phyloP scores from a whole-genome alignment of 257 asterid species.

The Osmanthus fragrans region DNA sequence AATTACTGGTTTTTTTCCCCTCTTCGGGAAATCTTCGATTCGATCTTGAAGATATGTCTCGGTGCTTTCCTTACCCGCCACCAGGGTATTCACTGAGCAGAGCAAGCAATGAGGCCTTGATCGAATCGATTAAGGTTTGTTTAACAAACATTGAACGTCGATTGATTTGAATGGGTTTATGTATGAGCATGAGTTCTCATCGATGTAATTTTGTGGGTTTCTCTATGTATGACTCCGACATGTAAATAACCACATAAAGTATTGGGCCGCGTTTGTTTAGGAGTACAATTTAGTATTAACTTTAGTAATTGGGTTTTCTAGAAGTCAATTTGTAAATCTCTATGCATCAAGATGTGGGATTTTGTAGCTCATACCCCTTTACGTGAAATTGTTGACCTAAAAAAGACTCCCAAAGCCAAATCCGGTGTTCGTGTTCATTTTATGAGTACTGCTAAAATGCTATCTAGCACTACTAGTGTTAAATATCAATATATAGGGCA shows the following conservation, averaged over 20 bases:
- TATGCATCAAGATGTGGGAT: neutral
- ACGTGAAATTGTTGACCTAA: neutral
- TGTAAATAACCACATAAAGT: neutral
- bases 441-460: no score
- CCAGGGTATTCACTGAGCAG: constrained; percentile 66
- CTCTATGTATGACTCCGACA: neutral
- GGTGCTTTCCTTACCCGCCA: constrained; percentile 92
- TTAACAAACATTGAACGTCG: constrained; percentile 47
- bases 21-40: constrained; percentile 23
- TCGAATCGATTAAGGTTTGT: constrained; percentile 98
- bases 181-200: constrained; percentile 36
- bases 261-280: neutral
- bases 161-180: constrained; percentile 38
- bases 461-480: no score
- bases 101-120: constrained; percentile 74
- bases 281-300: neutral
- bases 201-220: constrained; percentile 34
- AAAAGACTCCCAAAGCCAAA: neutral
- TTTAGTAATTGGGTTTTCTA: neutral
- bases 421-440: neutral
- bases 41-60: constrained; percentile 66
- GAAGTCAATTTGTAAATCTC: neutral
- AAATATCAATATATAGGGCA: no score
- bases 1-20: neutral
- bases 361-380: neutral